These are phyloP conservation scores for Ulota crispa DNA, from an alignment of 225 moss, liverwort and hornwort species.

Conservation along the genomic window DNA sequence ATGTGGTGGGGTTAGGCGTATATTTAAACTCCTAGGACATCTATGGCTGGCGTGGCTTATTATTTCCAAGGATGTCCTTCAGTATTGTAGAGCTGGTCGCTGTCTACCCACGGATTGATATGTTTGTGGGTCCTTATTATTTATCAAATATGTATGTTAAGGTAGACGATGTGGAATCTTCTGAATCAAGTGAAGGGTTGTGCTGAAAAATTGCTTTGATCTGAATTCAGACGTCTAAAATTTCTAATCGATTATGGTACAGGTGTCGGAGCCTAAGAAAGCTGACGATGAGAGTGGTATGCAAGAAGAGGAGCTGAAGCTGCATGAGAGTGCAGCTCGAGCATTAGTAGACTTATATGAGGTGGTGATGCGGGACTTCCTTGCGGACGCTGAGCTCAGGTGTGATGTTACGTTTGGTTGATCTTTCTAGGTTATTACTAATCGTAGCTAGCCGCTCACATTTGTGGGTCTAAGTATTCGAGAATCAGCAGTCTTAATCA, in stretches of 20 bases:
- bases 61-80: background rate
- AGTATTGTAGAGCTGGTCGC: background rate
- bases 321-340: conserved; percentile 47
- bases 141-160: background rate
- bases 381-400: conserved; percentile 66
- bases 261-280: conserved; percentile 43
- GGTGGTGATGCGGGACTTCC: conserved; percentile 88
- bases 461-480: background rate
- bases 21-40: background rate
- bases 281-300: conserved; percentile 38
- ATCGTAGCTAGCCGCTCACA: background rate
- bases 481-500: background rate
- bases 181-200: background rate
- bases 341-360: conserved; percentile 82
- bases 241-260: conserved; percentile 4
- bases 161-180: background rate
- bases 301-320: conserved; percentile 47
- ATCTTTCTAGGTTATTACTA: background rate
- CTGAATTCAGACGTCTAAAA: background rate
- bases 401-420: conserved; percentile 23
- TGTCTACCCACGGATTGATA: background rate
- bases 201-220: background rate
- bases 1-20: background rate
- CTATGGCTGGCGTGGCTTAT: background rate
- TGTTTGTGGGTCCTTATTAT: background rate